A percentile compares a stretch with the other conserved stretches of the same genome.
Conservation (phyloP, 139 green algal genomes). For the Closterium sp. region DNA sequence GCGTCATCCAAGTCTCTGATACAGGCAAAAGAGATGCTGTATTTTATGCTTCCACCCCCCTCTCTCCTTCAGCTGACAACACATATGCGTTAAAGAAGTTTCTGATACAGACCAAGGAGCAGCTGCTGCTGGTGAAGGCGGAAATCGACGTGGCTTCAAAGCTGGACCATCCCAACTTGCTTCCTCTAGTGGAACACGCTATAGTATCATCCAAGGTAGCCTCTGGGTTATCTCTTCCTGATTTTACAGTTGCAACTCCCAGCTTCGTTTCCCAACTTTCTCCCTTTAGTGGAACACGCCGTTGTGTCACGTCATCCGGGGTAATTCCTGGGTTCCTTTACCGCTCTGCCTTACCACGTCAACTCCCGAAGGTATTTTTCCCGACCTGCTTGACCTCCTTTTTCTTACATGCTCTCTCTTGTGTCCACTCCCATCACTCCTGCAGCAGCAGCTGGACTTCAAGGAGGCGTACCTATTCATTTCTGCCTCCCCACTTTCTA, state of each 20-base stretch:
- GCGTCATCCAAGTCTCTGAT: too few species aligned
- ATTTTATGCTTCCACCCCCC: background rate
- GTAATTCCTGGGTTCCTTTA: constrained; percentile 4
- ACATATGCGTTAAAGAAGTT: constrained; percentile 50
- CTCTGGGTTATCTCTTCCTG: background rate
- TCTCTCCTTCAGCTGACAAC: constrained; percentile 25
- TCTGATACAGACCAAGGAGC: constrained; percentile 44
- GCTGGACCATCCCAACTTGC: constrained; percentile 44
- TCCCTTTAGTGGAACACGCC: constrained; percentile 40
- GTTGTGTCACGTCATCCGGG: constrained; percentile 33
- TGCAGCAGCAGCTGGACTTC: constrained; percentile 57
- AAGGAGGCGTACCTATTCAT: constrained; percentile 76
- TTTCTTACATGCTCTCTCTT: background rate
- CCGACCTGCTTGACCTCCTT: constrained; percentile 20
- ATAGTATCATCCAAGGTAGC: constrained; percentile 38
- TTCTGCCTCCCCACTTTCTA: too few species aligned
- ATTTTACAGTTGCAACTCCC: background rate
- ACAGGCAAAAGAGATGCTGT: background rate
- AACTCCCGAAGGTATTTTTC: too few species aligned
- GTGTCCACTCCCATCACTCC: too few species aligned
- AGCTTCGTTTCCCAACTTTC: constrained; percentile 23
- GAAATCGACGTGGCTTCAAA: constrained; percentile 25
- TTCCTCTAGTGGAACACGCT: constrained; percentile 41
- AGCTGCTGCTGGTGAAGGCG: constrained; percentile 40
- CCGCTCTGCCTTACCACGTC: background rate